Percentiles rank a stretch among this genome's conserved stretches.
Evolutionary conservation across 2,329 filamentous ascomycete genomes (phyloP).

Genomic region (Diaporthe sp.): DNA sequence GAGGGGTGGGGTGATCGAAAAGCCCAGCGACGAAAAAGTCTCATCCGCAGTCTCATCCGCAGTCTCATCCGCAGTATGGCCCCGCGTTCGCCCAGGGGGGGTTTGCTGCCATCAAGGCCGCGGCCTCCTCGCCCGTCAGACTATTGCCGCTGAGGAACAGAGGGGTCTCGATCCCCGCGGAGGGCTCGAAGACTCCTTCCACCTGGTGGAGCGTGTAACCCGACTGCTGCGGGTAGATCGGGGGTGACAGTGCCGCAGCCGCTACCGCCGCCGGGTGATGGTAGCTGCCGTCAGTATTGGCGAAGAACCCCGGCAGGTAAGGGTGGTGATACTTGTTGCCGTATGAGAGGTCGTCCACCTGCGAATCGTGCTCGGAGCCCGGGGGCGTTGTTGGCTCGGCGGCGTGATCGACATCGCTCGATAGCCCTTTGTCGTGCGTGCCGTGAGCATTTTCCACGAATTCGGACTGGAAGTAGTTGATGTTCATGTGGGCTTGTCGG

Average conservation of each 20-base stretch:
- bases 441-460: neutral
- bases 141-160: conserved; percentile 14
- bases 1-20: neutral
- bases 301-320: conserved; percentile 11
- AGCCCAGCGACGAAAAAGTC: neutral
- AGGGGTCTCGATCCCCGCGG: conserved; percentile 32
- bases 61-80: conserved; percentile 20
- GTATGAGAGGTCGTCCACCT: neutral
- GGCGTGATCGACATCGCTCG: neutral
- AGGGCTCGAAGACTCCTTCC: conserved; percentile 43
- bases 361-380: conserved; percentile 11
- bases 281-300: conserved; percentile 9
- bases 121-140: conserved; percentile 22
- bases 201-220: conserved; percentile 44
- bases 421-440: neutral
- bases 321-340: neutral
- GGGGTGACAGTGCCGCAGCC: neutral
- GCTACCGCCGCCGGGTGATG: neutral
- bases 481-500: neutral
- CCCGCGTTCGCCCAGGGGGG: conserved; percentile 5
- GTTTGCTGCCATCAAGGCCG: conserved; percentile 12
- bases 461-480: conserved; percentile 8
- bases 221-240: conserved; percentile 27
- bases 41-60: conserved; percentile 7
- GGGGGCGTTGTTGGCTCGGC: conserved; percentile 34